A percentile compares a stretch with the other conserved stretches of the same genome.
Evolutionary conservation across 2,329 filamentous ascomycete genomes (phyloP).

Genomic region (Aphanocladium album): DNA sequence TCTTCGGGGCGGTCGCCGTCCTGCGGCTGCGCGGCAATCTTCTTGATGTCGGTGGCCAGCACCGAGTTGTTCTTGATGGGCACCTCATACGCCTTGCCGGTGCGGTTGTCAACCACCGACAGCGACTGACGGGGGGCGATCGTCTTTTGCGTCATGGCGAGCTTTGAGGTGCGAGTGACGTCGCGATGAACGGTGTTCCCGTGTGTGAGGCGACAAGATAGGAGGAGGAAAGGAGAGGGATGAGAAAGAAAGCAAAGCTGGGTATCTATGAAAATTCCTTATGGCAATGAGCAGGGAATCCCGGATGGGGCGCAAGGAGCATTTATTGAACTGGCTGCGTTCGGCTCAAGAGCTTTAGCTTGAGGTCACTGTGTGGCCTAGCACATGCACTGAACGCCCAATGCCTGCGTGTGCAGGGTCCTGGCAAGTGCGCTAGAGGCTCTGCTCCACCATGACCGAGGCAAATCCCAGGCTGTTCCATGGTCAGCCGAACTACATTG

Average conservation of each 20-base stretch:
- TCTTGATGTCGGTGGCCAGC: constrained; percentile 47
- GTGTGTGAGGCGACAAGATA: background rate
- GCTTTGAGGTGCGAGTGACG: too few relatives aligned
- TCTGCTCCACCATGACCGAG: constrained; percentile 8
- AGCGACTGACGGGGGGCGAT: constrained; percentile 26
- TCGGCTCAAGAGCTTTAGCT: constrained; percentile 2
- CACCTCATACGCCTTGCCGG: constrained; percentile 42
- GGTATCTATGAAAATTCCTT: background rate
- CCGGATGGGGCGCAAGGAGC: background rate
- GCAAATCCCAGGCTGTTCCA: background rate
- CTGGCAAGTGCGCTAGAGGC: background rate
- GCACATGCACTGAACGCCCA: constrained; percentile 6
- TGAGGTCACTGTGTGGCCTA: background rate
- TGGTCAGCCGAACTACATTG: constrained; percentile 1
- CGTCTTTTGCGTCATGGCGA: constrained; percentile 13
- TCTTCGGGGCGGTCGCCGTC: constrained; percentile 36
- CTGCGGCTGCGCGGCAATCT: constrained; percentile 35
- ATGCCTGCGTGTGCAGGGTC: background rate
- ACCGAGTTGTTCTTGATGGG: constrained; percentile 46
- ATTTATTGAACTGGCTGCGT: constrained; percentile 1
- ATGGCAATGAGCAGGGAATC: background rate
- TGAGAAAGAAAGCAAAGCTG: background rate
- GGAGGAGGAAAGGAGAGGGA: background rate
- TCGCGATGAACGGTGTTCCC: background rate
- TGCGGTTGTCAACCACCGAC: constrained; percentile 46